Conservation (phyloP, 1,284 basidiomycete genomes). For the Veloboletus limbatus region DNA sequence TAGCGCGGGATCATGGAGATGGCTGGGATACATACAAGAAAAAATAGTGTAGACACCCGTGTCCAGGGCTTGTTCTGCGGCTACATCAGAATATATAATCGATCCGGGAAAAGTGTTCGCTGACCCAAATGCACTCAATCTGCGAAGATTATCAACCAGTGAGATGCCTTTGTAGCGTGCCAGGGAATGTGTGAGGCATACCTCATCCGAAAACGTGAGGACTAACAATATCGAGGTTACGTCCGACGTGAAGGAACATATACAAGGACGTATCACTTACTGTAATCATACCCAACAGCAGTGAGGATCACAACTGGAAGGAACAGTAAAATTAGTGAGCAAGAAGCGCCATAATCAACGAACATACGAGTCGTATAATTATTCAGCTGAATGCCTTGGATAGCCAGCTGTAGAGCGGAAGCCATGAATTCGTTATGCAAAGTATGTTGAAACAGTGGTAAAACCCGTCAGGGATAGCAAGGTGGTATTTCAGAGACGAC, state of each 20-base stretch:
- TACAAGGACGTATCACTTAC: not conserved
- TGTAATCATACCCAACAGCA: no score
- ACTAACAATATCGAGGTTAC: not conserved
- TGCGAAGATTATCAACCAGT: no score
- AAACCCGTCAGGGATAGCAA: no score
- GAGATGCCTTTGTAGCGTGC: not conserved
- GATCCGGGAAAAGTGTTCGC: not conserved
- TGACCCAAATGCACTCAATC: slow-evolving; percentile 1
- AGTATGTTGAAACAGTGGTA: no score
- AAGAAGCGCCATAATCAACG: no score
- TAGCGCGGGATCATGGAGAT: not conserved
- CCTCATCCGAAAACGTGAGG: not conserved
- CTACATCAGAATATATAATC: not conserved
- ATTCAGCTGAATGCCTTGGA: not conserved
- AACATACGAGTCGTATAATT: no score
- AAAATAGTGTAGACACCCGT: not conserved
- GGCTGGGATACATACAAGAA: not conserved
- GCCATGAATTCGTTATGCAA: no score
- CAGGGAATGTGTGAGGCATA: not conserved
- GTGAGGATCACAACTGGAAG: not conserved
- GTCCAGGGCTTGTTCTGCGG: no score
- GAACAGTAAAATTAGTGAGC: not conserved
- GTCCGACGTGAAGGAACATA: no score
- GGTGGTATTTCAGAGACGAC: no score
- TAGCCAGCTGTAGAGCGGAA: not conserved